phyloP scores from a whole-genome alignment of 768 basidiomycete genomes.

The Peribolospora baueri region DNA sequence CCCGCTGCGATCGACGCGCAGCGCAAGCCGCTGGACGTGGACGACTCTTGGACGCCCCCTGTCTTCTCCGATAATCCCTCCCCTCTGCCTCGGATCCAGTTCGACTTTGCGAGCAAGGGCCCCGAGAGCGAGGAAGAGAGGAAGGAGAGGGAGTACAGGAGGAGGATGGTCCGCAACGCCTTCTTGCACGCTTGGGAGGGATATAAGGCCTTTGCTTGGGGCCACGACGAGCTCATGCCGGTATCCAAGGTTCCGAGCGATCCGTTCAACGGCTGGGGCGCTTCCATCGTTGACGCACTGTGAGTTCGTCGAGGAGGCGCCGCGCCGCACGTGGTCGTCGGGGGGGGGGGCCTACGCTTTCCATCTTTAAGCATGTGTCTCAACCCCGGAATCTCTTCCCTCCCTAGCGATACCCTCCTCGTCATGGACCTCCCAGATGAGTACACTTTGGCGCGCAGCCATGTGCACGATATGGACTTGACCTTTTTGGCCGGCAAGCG shows the following conservation, averaged over 20 bases:
- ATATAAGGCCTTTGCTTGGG: conserved; percentile 19
- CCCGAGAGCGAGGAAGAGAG: conserved; percentile 10
- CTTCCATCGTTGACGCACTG: conserved; percentile 18
- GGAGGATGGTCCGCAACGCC: conserved; percentile 17
- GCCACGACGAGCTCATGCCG: conserved; percentile 18
- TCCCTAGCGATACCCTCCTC: conserved; percentile 5
- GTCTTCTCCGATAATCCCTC: neutral
- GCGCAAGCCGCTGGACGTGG: neutral
- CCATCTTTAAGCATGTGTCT: conserved; percentile 1
- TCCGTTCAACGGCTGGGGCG: conserved; percentile 20
- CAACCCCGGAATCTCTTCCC: neutral
- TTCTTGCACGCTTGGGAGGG: conserved; percentile 19
- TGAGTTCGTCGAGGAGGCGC: conserved; percentile 12
- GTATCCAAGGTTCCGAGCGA: conserved; percentile 13
- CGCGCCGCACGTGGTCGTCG: neutral
- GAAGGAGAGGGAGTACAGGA: conserved; percentile 12
- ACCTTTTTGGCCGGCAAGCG: conserved; percentile 9
- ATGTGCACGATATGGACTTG: conserved; percentile 15
- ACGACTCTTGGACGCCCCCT: neutral
- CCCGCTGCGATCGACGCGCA: neutral
- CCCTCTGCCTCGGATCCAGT: conserved; percentile 12
- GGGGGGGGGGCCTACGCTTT: neutral
- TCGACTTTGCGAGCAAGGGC: conserved; percentile 1
- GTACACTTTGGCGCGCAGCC: conserved; percentile 16
- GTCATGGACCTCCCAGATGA: conserved; percentile 15